Evolutionary conservation across 2,329 filamentous ascomycete genomes (phyloP), one percentile per base, ranked within the genome.

Genomic region (Ceratocystis colombiana): DNA sequence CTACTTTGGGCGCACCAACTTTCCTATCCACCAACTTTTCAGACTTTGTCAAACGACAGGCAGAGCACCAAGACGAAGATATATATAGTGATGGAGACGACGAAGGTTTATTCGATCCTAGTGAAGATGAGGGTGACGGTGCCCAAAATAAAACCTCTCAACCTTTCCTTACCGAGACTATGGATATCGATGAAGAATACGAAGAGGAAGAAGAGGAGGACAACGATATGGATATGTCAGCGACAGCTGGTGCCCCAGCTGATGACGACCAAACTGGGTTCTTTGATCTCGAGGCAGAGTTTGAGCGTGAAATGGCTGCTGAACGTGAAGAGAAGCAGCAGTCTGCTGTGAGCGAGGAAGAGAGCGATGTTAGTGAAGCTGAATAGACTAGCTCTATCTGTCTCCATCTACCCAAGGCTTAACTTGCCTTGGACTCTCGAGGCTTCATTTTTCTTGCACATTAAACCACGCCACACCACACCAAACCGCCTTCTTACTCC

Each of bases 311-410:
- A 33, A 73, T 85, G 50, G 82, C 82, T 65, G 81, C 80, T 25
- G 82, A 84, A 70, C 76, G 86, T 72, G 82, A 83, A 70, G 80
- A 79, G 48, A 75, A 82, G 61, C 78, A 78, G 71, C 73, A 76
- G 69, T 73, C 73, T 2, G 69, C 68, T 12, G 70, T 70, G 45
- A 75, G 78, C 70, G 76, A 80, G 68, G 77, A 80, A 30, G 84
- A 87, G 73, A 87, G 84, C 70, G 83, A 85, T 70, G 84, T 87
- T 65, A 87, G 84, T 70, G 84, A 87, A 72, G 84, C 87, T 72
- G 84, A 87, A 72, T 87, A 75, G 69, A 25, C 17, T 44, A 10
- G 37, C 8, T 7, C 44, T 62, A 8, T 44, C 44, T 28, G 7
- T 25, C 20, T 12, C 20, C 8, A 22, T 53, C 25, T 5, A 53